phyloP scores from a whole-genome alignment of 805 yeast species.

The Ogataea paradorogensis region DNA sequence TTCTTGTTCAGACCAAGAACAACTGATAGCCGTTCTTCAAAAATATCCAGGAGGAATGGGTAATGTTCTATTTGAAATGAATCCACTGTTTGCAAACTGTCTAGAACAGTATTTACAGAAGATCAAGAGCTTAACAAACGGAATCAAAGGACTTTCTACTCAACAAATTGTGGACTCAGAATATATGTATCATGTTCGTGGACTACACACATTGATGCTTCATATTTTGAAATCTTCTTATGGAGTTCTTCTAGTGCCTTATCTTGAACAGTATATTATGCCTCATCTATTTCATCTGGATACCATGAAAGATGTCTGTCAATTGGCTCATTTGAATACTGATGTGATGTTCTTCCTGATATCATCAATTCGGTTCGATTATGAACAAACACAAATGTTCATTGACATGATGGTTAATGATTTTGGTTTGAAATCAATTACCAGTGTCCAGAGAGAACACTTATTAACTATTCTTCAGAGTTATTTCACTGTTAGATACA shows the following conservation, averaged over 20 bases:
- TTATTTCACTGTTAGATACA: constrained; percentile 65
- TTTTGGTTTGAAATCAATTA: constrained; percentile 34
- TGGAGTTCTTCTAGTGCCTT: constrained; percentile 51
- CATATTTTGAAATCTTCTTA: constrained; percentile 53
- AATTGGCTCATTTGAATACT: constrained; percentile 60
- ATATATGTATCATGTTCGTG: constrained; percentile 63
- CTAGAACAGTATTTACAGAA: constrained; percentile 44
- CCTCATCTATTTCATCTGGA: constrained; percentile 69
- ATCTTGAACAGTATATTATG: constrained; percentile 49
- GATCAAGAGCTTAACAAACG: constrained; percentile 37
- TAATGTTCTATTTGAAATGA: constrained; percentile 29
- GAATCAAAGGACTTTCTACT: constrained; percentile 37
- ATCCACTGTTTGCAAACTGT: constrained; percentile 32
- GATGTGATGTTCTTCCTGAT: constrained; percentile 43
- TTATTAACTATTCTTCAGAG: constrained; percentile 69
- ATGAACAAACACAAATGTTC: constrained; percentile 40
- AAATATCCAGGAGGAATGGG: constrained; percentile 36
- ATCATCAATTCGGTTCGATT: constrained; percentile 46
- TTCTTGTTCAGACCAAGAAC: constrained; percentile 29
- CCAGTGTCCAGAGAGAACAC: constrained; percentile 62
- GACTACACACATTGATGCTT: constrained; percentile 58
- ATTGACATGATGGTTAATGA: constrained; percentile 43
- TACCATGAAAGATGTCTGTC: constrained; percentile 76
- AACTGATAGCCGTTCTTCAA: constrained; percentile 39
- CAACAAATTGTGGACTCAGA: constrained; percentile 58